Evolutionary conservation across 2,329 filamentous ascomycete genomes (phyloP).

Genomic region (Coniochaeta sp.): DNA sequence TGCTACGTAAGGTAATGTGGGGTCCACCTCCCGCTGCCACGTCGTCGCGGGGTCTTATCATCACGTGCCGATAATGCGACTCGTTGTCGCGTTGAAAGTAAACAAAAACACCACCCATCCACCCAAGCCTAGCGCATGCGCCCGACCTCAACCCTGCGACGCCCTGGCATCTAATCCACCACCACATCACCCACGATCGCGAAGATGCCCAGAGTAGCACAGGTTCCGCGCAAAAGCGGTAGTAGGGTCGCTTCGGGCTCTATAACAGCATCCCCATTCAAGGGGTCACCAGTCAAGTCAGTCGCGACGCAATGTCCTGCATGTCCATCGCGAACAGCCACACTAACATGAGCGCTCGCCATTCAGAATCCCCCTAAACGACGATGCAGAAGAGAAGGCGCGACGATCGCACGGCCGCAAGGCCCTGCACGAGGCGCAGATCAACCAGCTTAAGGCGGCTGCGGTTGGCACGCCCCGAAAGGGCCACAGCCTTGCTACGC

Average conservation of each 20-base stretch:
- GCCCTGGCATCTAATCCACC: neutral
- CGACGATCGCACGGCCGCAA: constrained; percentile 80
- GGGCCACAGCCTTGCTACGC: constrained; percentile 49
- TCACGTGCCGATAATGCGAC: neutral
- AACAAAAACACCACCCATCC: constrained; percentile 6
- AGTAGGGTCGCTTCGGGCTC: constrained; percentile 41
- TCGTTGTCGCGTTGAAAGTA: constrained; percentile 1
- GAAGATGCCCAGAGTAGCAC: constrained; percentile 52
- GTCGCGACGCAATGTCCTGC: constrained; percentile 16
- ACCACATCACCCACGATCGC: constrained; percentile 11
- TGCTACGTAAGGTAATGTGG: neutral
- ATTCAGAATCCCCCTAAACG: constrained; percentile 83
- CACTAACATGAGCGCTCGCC: neutral
- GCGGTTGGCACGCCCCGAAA: constrained; percentile 61
- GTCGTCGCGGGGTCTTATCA: neutral
- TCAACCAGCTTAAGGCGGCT: constrained; percentile 83
- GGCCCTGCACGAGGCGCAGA: constrained; percentile 81
- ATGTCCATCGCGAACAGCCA: neutral
- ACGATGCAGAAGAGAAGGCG: constrained; percentile 89
- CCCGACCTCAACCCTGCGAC: neutral
- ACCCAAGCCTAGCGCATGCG: neutral
- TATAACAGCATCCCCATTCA: constrained; percentile 44
- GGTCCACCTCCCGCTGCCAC: too few species aligned
- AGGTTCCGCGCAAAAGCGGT: constrained; percentile 41
- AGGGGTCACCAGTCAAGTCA: constrained; percentile 48